Evolutionary conservation across 176 grass and related monocot genomes (phyloP), one percentile per base, ranked within the genome.

Genomic region (Canna indica): DNA sequence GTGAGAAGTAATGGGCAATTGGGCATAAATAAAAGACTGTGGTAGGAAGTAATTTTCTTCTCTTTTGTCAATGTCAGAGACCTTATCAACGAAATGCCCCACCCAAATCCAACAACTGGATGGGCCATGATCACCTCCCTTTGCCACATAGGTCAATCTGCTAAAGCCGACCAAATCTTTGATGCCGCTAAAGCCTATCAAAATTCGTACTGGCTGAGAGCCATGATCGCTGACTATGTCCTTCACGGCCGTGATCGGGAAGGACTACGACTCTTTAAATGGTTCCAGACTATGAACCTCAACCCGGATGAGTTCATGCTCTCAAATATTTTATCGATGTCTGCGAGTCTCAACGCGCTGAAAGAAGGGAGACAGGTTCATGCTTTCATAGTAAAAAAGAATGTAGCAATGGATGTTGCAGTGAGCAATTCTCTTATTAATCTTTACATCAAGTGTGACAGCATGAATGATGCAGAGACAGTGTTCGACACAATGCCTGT

Each of bases 401-500:
- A 67, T 76, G 27, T 66, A 9, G 38, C 60, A 10, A 36, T 76
- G 60, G 74, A 76, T 35, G 29, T 66, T 5, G 74, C 59, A 11
- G 60, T 32, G 20, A 65, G 33, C 16, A 76, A 76, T 52, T 76
- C 74, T 5, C 60, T 76, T 1, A 47, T 76, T 18, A 66, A 76
- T 76, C 46, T 76, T 24, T 76, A 76, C 47, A 66, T 76, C 18
- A 76, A 76, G 46, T 67, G 74, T 25, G 44, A 15, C 12, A 52
- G 22, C 16, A 32, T 61, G 36, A 24, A 15, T 60, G 71, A 60
- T 29, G 71, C 71, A 27, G 54, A 73, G 44, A 76, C 35, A 11
- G 30, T 76, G 18, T 76, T 76, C 62, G 42, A 67, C 14, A 28
- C 2, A 10, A 66, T 76, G 59, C 60, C 45, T 48, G 60, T 36